These are phyloP conservation scores for Malassezia dermatis DNA, from an alignment of 1,284 basidiomycete genomes.

Conservation along the genomic window DNA sequence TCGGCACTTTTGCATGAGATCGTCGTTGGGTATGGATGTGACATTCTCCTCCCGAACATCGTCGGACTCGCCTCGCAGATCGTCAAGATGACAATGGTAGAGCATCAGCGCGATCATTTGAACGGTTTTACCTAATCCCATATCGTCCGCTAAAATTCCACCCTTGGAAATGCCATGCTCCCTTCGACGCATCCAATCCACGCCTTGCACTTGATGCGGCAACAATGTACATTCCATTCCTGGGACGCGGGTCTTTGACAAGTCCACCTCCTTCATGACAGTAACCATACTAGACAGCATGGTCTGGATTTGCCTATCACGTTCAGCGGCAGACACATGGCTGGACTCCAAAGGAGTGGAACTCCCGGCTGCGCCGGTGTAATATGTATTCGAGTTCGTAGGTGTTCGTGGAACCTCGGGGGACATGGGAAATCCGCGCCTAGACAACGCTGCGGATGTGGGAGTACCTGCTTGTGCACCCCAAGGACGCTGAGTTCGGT, in stretches of 20 bases:
- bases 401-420: background rate
- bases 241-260: conserved; percentile 14
- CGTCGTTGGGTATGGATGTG: background rate
- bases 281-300: conserved; percentile 33
- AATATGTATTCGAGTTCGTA: background rate
- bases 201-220: conserved; percentile 75
- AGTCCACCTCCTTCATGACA: conserved; percentile 22
- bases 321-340: conserved; percentile 22
- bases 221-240: conserved; percentile 59
- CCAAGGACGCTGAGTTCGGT: background rate
- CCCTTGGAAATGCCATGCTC: conserved; percentile 64
- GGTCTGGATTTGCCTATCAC: conserved; percentile 32
- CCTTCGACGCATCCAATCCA: conserved; percentile 75
- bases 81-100: conserved; percentile 12
- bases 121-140: conserved; percentile 71
- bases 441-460: background rate
- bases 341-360: conserved; percentile 1
- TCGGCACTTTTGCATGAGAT: conserved; percentile 2
- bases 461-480: background rate
- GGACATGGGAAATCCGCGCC: background rate
- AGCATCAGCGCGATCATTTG: conserved; percentile 74
- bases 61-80: background rate
- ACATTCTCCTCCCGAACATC: background rate
- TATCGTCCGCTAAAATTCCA: conserved; percentile 70
- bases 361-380: background rate